phyloP scores from a whole-genome alignment of 2,329 filamentous ascomycete genomes.

The Chrysosphaeria jannelii region DNA sequence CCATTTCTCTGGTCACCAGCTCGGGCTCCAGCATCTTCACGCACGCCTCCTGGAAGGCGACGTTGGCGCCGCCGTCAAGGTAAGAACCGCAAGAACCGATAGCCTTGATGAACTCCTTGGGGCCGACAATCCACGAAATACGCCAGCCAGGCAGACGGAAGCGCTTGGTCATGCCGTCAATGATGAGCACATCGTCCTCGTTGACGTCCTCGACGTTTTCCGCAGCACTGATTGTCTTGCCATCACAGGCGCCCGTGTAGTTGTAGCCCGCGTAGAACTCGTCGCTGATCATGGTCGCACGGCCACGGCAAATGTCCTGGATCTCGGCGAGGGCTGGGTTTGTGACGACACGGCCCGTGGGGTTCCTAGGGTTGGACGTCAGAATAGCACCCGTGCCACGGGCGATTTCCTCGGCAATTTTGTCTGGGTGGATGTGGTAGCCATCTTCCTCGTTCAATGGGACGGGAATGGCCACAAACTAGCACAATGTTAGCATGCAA shows the following conservation, averaged over 20 bases:
- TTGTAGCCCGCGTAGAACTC: slow-evolving; percentile 96
- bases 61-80: slow-evolving; percentile 79
- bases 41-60: slow-evolving; percentile 83
- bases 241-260: slow-evolving; percentile 79
- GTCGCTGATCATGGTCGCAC: slow-evolving; percentile 77
- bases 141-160: slow-evolving; percentile 92
- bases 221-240: slow-evolving; percentile 62
- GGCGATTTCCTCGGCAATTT: slow-evolving; percentile 73
- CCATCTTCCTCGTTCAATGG: slow-evolving; percentile 61
- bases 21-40: slow-evolving; percentile 74
- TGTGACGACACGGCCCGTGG: slow-evolving; percentile 62
- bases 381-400: slow-evolving; percentile 68
- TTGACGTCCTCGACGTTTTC: slow-evolving; percentile 77
- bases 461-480: slow-evolving; percentile 68
- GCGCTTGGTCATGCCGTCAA: slow-evolving; percentile 86
- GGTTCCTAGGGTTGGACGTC: slow-evolving; percentile 86
- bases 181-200: slow-evolving; percentile 71
- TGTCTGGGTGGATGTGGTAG: slow-evolving; percentile 80
- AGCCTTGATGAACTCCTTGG: slow-evolving; percentile 86
- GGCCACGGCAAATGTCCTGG: slow-evolving; percentile 72
- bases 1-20: slow-evolving; percentile 63
- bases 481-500: background rate
- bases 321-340: slow-evolving; percentile 71
- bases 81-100: slow-evolving; percentile 83
- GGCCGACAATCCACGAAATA: slow-evolving; percentile 84